Evolutionary conservation across 805 yeast genomes (phyloP), one percentile per base, ranked within the genome.

Genomic region (Wickerhamomyces sydowiorum): DNA sequence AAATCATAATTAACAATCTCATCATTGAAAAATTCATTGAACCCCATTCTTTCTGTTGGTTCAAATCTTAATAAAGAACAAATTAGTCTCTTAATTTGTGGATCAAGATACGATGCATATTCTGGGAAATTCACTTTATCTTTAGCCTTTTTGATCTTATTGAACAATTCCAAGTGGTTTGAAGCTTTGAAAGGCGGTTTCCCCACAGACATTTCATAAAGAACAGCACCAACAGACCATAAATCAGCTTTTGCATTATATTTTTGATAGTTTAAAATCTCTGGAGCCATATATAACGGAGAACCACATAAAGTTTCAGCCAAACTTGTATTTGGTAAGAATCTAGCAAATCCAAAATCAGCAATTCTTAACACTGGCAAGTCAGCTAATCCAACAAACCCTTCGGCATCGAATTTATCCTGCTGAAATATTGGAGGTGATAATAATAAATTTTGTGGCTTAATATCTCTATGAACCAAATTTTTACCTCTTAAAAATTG

Each of bases 281-380:
- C 99, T 0, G 99, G 99, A 0, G 99, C 99, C 99, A 93, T 93
- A 64, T 93, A 93, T 35, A 93, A 73, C 3, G 99, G 99, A 10
- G 96, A 87, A 1, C 99, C 99, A 71, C 99, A 93, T 51, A 93
- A 69, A 2, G 99, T 93, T 60, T 93, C 99, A 1, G 98, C 98
- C 77, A 93, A 72, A 2, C 96, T 82, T 2, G 97, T 85, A 38
- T 86, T 80, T 7, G 99, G 99, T 54, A 93, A 71, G 58, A 90
- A 86, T 47, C 98, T 73, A 5, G 99, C 99, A 67, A 93, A 93
- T 1, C 99, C 99, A 64, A 93, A 93, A 66, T 93, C 99, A 12
- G 99, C 99, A 46, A 93, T 81, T 62, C 91, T 91, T 48, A 93
- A 71, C 9, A 90, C 75, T 1, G 99, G 99, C 47, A 93, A 69